Evolutionary conservation across 345 rosid genomes (phyloP), one percentile per base, ranked within the genome.

Genomic region (Garcia nutans): DNA sequence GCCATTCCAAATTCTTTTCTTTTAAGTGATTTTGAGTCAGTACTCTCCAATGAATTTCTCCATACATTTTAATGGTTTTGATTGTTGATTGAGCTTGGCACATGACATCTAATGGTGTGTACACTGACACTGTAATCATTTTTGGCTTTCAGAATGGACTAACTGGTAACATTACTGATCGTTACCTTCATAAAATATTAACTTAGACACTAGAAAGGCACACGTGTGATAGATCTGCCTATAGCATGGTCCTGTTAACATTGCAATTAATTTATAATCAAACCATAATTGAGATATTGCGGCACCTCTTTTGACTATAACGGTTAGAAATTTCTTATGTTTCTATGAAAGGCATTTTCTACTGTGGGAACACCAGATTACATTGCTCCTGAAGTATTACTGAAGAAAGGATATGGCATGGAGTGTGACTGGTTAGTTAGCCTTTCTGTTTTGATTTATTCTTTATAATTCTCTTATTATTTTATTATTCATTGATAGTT

Each of bases 401-500:
- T 92, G 82, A 94, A 94, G 94, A 94, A 92, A 83, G 98, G 97
- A 83, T 94, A 94, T 84, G 97, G 98, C 91, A 90, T 89, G 93
- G 98, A 94, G 80, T 94, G 98, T 83, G 98, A 94, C 84, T 94
- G 98, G 98, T 92, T 72, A 87, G 97, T 86, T 62, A 73, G n/a
- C 76, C 45, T 71, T 10, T 23, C 31, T 47, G 15, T 45, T 8
- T 45, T 73, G 10, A 37, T 24, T 60, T 20, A 72, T 60, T 60
- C 16, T 44, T 60, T 60, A 16, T 44, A 60, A 45, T 62, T 49
- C 69, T 73, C 20, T 24, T 68, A 42, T 66, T 44, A 54, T 44
- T 44, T 33, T 33, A 6, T 66, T n/a, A 66, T n/a, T 37, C 47
- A 59, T n/a, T n/a, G 20, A 6, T 26, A 23, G 41, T 79, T 67